A percentile compares a stretch with the other conserved stretches of the same genome.
These are phyloP conservation scores for Carex sylvatica DNA, from an alignment of 202 grass and related monocot species.

Conservation along the genomic window DNA sequence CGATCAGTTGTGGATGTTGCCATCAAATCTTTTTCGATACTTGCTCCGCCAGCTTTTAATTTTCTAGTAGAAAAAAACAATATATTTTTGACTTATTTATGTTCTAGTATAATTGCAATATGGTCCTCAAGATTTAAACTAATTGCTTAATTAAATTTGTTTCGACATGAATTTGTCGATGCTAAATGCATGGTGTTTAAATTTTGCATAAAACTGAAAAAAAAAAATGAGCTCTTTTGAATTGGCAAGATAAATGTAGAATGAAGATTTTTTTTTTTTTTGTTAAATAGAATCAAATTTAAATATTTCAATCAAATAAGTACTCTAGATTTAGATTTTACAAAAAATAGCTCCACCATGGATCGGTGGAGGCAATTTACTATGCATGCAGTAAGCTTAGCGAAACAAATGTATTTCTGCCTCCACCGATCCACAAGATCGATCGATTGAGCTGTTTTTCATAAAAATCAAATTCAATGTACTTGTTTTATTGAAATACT, in stretches of 20 bases:
- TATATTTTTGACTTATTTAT: background rate
- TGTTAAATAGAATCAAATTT: no score
- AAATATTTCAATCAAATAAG: no score
- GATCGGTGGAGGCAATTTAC: no score
- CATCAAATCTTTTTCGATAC: background rate
- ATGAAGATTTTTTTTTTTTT: no score
- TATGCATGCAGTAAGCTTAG: no score
- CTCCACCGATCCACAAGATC: no score
- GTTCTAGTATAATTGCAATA: background rate
- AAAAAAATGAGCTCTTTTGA: background rate
- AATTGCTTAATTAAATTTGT: background rate
- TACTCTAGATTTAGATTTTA: no score
- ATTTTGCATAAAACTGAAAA: background rate
- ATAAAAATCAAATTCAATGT: no score
- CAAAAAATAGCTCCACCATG: no score
- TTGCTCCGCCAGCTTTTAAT: constrained; percentile 10
- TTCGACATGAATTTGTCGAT: background rate
- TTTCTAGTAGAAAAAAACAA: background rate
- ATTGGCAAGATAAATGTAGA: background rate
- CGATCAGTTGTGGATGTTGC: constrained; percentile 17
- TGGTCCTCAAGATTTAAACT: background rate
- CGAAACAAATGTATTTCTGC: no score
- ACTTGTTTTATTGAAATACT: no score
- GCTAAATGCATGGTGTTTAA: background rate
- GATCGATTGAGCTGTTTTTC: no score